A percentile compares a stretch with the other conserved stretches of the same genome.
Conservation (phyloP, 169 alveolate species). For the Cryptosporidium ryanae region DNA sequence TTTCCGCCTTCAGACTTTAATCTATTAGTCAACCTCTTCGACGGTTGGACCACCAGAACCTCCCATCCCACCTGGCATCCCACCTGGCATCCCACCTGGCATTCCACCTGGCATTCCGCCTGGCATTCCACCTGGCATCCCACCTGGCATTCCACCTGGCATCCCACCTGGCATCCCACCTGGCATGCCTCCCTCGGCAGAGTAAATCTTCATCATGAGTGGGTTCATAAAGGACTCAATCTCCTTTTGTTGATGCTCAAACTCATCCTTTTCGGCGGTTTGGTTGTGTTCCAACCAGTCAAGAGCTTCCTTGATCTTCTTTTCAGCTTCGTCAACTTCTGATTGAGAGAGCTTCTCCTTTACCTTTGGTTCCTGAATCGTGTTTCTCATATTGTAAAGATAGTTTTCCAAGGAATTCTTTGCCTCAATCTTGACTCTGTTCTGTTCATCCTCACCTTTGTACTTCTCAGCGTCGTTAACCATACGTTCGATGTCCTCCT, state of each 20-base stretch:
- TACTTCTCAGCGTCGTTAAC: conserved; percentile 96
- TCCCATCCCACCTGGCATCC: conserved; percentile 79
- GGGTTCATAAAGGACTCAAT: conserved; percentile 95
- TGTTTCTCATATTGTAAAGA: conserved; percentile 92
- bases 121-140: conserved; percentile 86
- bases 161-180: conserved; percentile 89
- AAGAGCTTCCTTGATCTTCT: conserved; percentile 89
- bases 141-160: conserved; percentile 93
- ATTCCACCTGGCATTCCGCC: conserved; percentile 79
- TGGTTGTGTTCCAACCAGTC: conserved; percentile 95
- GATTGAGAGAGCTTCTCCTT: conserved; percentile 92
- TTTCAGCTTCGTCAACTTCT: conserved; percentile 89
- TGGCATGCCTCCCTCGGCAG: conserved; percentile 90
- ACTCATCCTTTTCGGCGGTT: conserved; percentile 93
- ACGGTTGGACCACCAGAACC: conserved; percentile 91
- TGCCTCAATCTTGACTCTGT: conserved; percentile 91
- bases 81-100: conserved; percentile 78
- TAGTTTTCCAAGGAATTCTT: conserved; percentile 93
- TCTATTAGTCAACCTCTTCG: conserved; percentile 90
- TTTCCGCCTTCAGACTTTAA: not conserved
- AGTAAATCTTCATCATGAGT: conserved; percentile 92
- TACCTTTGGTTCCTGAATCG: conserved; percentile 91
- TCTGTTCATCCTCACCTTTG: conserved; percentile 93
- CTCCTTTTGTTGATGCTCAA: conserved; percentile 94
- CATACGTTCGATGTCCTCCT: conserved; percentile 94